These are phyloP conservation scores for Chaetomiaceae sp. DNA, from an alignment of 2,329 filamentous ascomycete species.

Conservation along the genomic window DNA sequence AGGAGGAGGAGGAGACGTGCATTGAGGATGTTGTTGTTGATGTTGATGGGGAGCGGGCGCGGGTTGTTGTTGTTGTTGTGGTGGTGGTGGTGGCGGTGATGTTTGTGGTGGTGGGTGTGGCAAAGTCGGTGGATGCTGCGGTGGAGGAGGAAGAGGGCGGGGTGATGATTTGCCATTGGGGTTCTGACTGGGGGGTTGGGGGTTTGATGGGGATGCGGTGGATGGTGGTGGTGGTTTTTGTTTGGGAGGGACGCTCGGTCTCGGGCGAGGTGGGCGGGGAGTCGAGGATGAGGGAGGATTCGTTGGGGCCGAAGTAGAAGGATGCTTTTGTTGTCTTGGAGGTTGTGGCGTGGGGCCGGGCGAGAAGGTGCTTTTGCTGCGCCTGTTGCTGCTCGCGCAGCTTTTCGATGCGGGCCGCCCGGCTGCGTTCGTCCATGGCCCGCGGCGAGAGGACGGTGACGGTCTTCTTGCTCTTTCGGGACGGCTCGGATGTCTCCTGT, in stretches of 20 bases:
- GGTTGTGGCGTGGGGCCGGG: not conserved
- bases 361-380: conserved; percentile 2
- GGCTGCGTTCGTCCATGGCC: conserved; percentile 26
- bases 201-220: conserved; percentile 36
- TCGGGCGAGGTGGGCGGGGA: conserved; percentile 21
- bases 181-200: conserved; percentile 34
- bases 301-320: conserved; percentile 23
- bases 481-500: conserved; percentile 16
- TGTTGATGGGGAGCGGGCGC: conserved; percentile 10
- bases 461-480: conserved; percentile 22
- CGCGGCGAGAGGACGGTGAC: conserved; percentile 27
- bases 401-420: conserved; percentile 20
- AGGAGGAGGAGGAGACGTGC: conserved; percentile 16
- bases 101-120: too few species aligned
- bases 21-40: conserved; percentile 11
- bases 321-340: conserved; percentile 3
- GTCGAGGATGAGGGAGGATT: conserved; percentile 26
- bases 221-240: conserved; percentile 3
- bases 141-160: conserved; percentile 37
- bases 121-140: too few species aligned
- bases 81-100: conserved; percentile 2
- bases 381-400: conserved; percentile 23
- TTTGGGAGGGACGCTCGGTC: too few species aligned
- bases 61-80: not conserved
- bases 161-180: conserved; percentile 46